phyloP scores from a whole-genome alignment of 2,329 filamentous ascomycete species.

The Scedosporium apiospermum region DNA sequence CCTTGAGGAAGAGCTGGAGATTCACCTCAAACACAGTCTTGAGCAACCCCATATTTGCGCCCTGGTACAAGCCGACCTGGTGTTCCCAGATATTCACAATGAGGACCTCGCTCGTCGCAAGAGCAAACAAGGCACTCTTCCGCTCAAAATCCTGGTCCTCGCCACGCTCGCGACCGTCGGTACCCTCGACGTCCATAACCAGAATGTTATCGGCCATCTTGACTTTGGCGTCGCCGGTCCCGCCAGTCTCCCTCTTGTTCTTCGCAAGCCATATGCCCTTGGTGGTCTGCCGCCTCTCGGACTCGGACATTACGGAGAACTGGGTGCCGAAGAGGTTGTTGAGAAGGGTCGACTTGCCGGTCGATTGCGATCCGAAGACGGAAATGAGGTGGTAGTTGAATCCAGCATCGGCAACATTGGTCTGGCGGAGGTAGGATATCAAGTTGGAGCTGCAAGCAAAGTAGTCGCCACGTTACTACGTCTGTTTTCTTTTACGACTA shows the following conservation, averaged over 20 bases:
- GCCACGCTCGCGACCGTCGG: slow-evolving; percentile 88
- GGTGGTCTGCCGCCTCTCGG: slow-evolving; percentile 88
- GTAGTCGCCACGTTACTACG: slow-evolving; percentile 10
- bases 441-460: slow-evolving; percentile 54
- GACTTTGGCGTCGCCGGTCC: slow-evolving; percentile 17
- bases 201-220: slow-evolving; percentile 95
- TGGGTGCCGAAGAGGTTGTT: slow-evolving; percentile 93
- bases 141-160: slow-evolving; percentile 99
- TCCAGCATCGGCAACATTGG: slow-evolving; percentile 74
- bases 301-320: slow-evolving; percentile 97
- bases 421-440: slow-evolving; percentile 69
- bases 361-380: slow-evolving; percentile 97
- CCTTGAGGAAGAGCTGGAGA: slow-evolving; percentile 90
- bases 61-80: slow-evolving; percentile 95
- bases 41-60: slow-evolving; percentile 94
- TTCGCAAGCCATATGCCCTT: slow-evolving; percentile 99
- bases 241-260: slow-evolving; percentile 60
- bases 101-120: slow-evolving; percentile 94
- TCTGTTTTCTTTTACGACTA: not conserved
- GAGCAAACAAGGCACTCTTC: slow-evolving; percentile 92
- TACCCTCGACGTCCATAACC: slow-evolving; percentile 98
- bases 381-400: slow-evolving; percentile 99
- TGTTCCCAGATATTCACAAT: slow-evolving; percentile 99
- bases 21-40: slow-evolving; percentile 99
- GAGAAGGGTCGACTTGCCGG: slow-evolving; percentile 92